Conservation (phyloP, 2,329 filamentous ascomycete species). For the Curvularia verruculosa region DNA sequence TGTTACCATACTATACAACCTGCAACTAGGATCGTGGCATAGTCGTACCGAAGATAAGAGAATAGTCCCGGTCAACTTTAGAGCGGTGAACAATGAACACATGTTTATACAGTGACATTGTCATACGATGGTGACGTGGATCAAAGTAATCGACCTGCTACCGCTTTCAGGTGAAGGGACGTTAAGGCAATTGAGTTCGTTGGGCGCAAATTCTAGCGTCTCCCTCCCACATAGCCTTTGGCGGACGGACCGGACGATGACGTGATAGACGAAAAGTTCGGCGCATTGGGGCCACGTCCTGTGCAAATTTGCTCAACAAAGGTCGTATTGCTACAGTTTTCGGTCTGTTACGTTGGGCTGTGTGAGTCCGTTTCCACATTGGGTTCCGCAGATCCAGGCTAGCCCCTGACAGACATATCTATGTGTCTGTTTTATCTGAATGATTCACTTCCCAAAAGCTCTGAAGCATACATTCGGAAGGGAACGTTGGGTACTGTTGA, state of each 20-base stretch:
- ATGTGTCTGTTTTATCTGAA: not conserved
- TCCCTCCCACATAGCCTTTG: not conserved
- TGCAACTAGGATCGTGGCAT: not conserved
- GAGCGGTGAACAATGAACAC: not conserved
- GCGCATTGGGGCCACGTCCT: not conserved
- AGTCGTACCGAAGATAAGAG: not conserved
- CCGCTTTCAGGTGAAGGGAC: not conserved
- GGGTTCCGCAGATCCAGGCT: not conserved
- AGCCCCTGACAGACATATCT: not conserved
- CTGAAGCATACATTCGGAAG: not conserved
- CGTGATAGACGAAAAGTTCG: not conserved
- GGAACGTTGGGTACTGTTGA: not conserved
- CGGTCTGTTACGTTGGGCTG: not conserved
- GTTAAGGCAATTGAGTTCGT: not conserved
- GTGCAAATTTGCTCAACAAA: not conserved
- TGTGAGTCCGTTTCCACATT: not conserved
- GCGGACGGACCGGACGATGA: not conserved
- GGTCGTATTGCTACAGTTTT: not conserved
- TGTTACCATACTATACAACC: not conserved
- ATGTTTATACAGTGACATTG: not conserved
- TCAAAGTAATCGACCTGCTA: not conserved
- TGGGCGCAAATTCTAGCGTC: not conserved
- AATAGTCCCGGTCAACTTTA: not conserved
- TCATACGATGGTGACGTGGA: not conserved
- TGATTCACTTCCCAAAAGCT: not conserved